phyloP scores from a whole-genome alignment of 169 alveolate genomes.

The Plasmodium malariae region DNA sequence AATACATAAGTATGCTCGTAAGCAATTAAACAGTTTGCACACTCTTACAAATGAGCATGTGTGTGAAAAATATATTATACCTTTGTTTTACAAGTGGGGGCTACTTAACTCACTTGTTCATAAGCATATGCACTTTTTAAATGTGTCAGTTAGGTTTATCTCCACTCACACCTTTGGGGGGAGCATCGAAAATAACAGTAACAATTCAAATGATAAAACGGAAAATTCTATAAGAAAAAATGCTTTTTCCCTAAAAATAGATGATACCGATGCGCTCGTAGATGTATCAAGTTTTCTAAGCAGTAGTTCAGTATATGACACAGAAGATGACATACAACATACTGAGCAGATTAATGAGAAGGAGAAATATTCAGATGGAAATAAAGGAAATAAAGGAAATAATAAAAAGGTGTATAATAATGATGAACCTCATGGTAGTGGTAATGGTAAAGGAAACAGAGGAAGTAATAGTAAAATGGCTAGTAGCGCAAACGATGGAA shows the following conservation, averaged over 20 bases:
- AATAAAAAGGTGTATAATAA: not conserved
- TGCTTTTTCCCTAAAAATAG: no score
- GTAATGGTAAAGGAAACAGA: not conserved
- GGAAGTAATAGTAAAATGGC: not conserved
- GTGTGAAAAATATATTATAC: slow-evolving; percentile 34
- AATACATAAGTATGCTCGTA: slow-evolving; percentile 36
- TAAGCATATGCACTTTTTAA: slow-evolving; percentile 21
- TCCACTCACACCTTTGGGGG: no score
- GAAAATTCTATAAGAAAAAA: no score
- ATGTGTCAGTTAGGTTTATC: slow-evolving; percentile 26
- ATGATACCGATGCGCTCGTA: no score
- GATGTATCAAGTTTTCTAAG: no score
- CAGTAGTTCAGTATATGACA: no score
- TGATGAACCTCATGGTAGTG: not conserved
- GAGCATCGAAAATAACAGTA: no score
- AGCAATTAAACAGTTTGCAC: slow-evolving; percentile 25
- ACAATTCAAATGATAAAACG: no score
- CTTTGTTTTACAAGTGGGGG: slow-evolving; percentile 58
- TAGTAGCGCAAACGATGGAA: not conserved
- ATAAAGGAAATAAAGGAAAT: not conserved
- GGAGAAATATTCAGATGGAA: not conserved
- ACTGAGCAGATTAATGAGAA: no score
- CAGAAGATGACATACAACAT: no score
- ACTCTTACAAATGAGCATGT: slow-evolving; percentile 31
- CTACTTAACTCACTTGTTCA: slow-evolving; percentile 2